These are phyloP conservation scores for Phytophthora litchii DNA, from an alignment of 352 stramenopile species.

Conservation along the genomic window DNA sequence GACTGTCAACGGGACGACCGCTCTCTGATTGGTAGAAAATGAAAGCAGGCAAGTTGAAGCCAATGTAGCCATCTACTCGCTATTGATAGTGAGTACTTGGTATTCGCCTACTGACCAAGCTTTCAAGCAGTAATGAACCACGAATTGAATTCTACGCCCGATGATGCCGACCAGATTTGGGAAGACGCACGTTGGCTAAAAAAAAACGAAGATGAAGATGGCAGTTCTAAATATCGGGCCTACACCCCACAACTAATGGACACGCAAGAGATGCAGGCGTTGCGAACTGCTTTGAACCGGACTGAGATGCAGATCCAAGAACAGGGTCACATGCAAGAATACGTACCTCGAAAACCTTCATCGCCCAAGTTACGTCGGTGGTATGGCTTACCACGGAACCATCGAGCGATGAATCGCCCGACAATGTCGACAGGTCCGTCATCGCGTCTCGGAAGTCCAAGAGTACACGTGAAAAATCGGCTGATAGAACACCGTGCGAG, in stretches of 20 bases:
- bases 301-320: slow-evolving; percentile 46
- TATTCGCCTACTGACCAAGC: no score
- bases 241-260: slow-evolving; percentile 71
- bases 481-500: slow-evolving; percentile 4
- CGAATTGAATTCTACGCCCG: not conserved
- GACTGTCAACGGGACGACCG: slow-evolving; percentile 6
- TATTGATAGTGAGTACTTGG: no score
- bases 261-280: slow-evolving; percentile 43
- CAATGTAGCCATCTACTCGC: slow-evolving; percentile 4
- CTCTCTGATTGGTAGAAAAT: slow-evolving; percentile 16
- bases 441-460: slow-evolving; percentile 9
- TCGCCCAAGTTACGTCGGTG: slow-evolving; percentile 18
- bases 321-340: slow-evolving; percentile 60
- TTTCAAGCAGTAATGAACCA: slow-evolving; percentile 5
- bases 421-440: slow-evolving; percentile 19
- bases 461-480: not conserved
- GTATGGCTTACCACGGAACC: slow-evolving; percentile 22
- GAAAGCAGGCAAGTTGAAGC: slow-evolving; percentile 1
- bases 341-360: slow-evolving; percentile 39
- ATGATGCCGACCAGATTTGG: not conserved
- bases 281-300: slow-evolving; percentile 46
- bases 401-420: slow-evolving; percentile 6
- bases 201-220: slow-evolving; percentile 12
- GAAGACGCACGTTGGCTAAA: slow-evolving; percentile 4
- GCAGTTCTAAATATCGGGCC: slow-evolving; percentile 12